phyloP scores from a whole-genome alignment of 768 basidiomycete genomes.

The Mycena kentingensis region DNA sequence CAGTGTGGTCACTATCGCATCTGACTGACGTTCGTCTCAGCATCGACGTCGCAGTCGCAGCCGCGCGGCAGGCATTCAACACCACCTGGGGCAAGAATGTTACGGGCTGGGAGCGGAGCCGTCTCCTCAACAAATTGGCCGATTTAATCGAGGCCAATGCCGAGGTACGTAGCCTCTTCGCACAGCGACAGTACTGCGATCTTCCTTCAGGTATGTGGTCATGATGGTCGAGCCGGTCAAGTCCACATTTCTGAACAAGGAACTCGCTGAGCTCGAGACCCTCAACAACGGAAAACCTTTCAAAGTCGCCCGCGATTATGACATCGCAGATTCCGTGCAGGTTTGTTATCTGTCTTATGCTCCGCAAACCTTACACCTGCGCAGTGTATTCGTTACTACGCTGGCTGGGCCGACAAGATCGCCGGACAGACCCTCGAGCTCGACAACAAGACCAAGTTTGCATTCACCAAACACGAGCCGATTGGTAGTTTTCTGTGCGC shows the following conservation, averaged over 20 bases:
- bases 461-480: conserved; percentile 86
- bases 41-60: conserved; percentile 80
- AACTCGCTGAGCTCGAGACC: conserved; percentile 81
- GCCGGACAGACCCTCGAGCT: conserved; percentile 84
- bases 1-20: not conserved
- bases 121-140: conserved; percentile 81
- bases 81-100: conserved; percentile 90
- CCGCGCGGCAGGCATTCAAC: conserved; percentile 80
- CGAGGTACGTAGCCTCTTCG: conserved; percentile 16
- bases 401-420: conserved; percentile 93
- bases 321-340: conserved; percentile 76
- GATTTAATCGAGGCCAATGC: conserved; percentile 87
- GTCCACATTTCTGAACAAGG: conserved; percentile 36
- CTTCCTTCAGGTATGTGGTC: not conserved
- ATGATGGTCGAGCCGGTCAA: conserved; percentile 23
- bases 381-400: too few relatives aligned
- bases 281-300: conserved; percentile 94
- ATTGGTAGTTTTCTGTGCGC: not conserved
- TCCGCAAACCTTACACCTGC: too few relatives aligned
- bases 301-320: conserved; percentile 65
- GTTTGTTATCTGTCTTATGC: conserved; percentile 41
- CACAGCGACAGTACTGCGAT: not conserved
- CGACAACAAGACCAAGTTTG: conserved; percentile 77
- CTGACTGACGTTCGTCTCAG: conserved; percentile 61
- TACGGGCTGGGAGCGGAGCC: conserved; percentile 79